Base-by-base conservation (phyloP, 805 yeast genomes). In the Teunomyces cretensis region DNA sequence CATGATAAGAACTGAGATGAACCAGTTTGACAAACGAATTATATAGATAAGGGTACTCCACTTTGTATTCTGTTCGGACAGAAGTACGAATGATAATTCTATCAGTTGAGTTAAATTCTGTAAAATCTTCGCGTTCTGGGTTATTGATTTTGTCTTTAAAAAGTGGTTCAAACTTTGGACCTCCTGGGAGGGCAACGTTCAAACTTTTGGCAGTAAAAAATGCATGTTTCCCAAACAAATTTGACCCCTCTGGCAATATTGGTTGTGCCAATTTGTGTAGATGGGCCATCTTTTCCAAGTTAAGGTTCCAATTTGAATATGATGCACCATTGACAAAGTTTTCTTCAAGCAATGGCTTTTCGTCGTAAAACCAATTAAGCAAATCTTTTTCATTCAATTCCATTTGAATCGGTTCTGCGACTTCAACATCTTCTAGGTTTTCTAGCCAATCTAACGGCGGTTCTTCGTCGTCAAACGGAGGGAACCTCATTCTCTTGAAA, bases 381-480 rank as follows among this genome's bases (percentile, higher is more conserved):
- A 72, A 67, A 59, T 87, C 91, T 48, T 83, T 87, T 9, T 68
- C 70, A 16, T 53, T 53, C n/a, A 87, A 62, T 19, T 84, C 85
- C 49, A 86, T 58, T 49, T 73, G 80, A 16, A 91, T 79, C 0
- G 92, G 75, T n/a, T 84, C 92, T 5, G 80, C 74, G 0, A 88
- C 83, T 41, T 86, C 91, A 0, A 83, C 67, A 12, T 81, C 85
- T 49, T 87, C 85, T 11, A 90, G 69, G 56, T 86, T 85, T 45
- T 89, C 95, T n/a, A 81, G 57, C 83, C 88, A 94, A 45, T 84
- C 79, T 27, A 91, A 59, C 1, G 96, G 95, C 0, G 97, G 97
- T 62, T 92, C 98, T 63, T 94, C 99, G 60, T 94, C 99, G 64
- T 94, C 99, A 67, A 92, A 90, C 0, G 96, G 91, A 1, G 99